Conservation (phyloP, 805 yeast species). For the Barnettozyma wickerhamii region DNA sequence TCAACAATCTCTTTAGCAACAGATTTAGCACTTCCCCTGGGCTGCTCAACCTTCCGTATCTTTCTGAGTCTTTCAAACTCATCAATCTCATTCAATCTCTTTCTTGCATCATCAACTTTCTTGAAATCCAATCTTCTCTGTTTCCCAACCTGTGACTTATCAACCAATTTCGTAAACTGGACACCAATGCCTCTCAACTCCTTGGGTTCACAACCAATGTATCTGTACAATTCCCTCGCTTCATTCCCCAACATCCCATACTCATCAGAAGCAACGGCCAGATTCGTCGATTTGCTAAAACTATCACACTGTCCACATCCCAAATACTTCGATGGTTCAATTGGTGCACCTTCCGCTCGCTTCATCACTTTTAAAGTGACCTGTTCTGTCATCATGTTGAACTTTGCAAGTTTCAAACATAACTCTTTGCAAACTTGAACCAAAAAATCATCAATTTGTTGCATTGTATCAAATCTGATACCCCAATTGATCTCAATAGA, state of each 20-base stretch:
- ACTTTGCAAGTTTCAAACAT: constrained; percentile 42
- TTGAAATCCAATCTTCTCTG: constrained; percentile 34
- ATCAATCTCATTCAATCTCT: constrained; percentile 1
- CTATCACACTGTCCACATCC: constrained; percentile 84
- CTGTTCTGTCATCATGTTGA: constrained; percentile 48
- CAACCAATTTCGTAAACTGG: constrained; percentile 56
- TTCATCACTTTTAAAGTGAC: constrained; percentile 62
- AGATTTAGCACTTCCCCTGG: not conserved
- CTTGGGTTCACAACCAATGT: constrained; percentile 52
- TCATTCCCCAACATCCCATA: constrained; percentile 59
- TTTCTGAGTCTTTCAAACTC: constrained; percentile 4
- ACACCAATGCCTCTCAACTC: constrained; percentile 81
- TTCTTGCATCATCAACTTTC: constrained; percentile 13
- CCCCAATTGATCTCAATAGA: constrained; percentile 94
- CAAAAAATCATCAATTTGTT: constrained; percentile 64
- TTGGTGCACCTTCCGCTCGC: constrained; percentile 63
- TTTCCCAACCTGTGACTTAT: constrained; percentile 20
- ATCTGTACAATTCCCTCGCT: constrained; percentile 49
- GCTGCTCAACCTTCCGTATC: not conserved
- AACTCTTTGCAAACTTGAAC: constrained; percentile 56
- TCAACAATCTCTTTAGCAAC: not conserved
- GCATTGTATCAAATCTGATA: constrained; percentile 58
- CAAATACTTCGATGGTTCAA: constrained; percentile 69
- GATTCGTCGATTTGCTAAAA: constrained; percentile 48
- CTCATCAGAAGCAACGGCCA: constrained; percentile 61